Base-by-base conservation (phyloP, 2,329 filamentous ascomycete genomes). In the Fusarium fujikuroi region DNA sequence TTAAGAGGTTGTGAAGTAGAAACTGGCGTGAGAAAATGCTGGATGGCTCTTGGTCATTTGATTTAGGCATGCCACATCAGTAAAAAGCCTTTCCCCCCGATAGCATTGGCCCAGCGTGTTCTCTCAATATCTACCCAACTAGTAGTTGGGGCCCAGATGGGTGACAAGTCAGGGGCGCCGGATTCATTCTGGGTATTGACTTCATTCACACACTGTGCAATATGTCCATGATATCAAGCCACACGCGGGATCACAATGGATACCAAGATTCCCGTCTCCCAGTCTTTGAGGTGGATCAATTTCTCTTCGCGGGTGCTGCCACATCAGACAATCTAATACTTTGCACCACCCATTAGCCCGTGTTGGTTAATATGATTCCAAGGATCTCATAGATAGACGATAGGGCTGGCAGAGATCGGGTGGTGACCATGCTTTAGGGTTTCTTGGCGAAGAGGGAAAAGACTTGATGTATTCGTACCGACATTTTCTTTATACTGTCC, bases 401-500 rank as follows among this genome's bases (percentile, higher is more conserved):
- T 0, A 36, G n/a, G n/a, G n/a, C 11, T 52, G n/a, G 3, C 2
- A 23, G n/a, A 34, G 8, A 19, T 23, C 15, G 5, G 4, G 16
- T 19, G 11, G 10, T 7, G 47, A 25, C n/a, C n/a, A n/a, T n/a
- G n/a, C n/a, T n/a, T n/a, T n/a, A 15, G 16, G 11, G 11, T 21
- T 25, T 3, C 49, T 21, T 19, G 18, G 3, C 9, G 23, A 21
- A 21, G 5, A 9, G 32, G 10, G n/a, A 7, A 23, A 9, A 25
- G 18, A 11, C 16, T 25, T 3, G 3, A 15, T 15, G n/a, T 7
- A 15, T 25, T 5, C 25, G 6, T 14, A 19, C n/a, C 12, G 0
- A 2, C 8, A 52, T 32, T 2, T 49, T 15, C 3, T 3, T n/a
- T 9, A 18, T 3, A 16, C 0, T n/a, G 28, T 6, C 5, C 2